Evolutionary conservation across 2,329 filamentous ascomycete species (phyloP), one percentile per base, ranked within the genome.

Genomic region (Mollisia scopiformis): DNA sequence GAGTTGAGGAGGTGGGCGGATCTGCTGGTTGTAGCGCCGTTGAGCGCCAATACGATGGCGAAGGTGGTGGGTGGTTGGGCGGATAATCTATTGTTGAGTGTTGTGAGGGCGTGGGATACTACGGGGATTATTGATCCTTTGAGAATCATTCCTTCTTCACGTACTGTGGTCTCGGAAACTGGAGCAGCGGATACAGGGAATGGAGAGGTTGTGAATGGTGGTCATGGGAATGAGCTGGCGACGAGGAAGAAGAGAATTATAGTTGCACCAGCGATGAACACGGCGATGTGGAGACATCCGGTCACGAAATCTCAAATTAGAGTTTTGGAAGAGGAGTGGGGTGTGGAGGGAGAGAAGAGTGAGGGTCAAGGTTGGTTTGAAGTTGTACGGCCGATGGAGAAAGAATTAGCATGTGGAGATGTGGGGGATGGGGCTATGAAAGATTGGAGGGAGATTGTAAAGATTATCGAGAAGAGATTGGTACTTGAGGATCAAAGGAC

Each of bases 81-180:
- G 46, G 92, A 97, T 70, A 89, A 89, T 59, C 78, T 98, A 6
- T 74, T 97, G 5, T 89, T 87, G 14, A 82, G 78, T 51, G 89
- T 95, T 0, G 82, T 95, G 37, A 82, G 94, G 21, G 94, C 94
- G 0, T 99, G 94, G 95, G 94, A 98, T 75, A 88, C 87, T 0
- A 68, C 66, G 27, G 67, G 66, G 1, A 43, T 57, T 31, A 59
- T 69, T 35, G 66, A 62, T 21, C 49, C 88, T 96, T 93, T 96
- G 90, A 23, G n/a, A 14, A 16, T 31, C 21, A 16, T 3, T 21
- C 19, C 28, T 11, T 25, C 28, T 30, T 19, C n/a, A n/a, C 16
- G 23, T 2, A 3, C 39, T 19, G n/a, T 21, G n/a, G 39, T 21
- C 21, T 10, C n/a, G 16, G 31, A 35, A 35, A 19, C 16, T 43